These are phyloP conservation scores for Ascochyta rabiei DNA, from an alignment of 2,329 filamentous ascomycete species.

Conservation along the genomic window DNA sequence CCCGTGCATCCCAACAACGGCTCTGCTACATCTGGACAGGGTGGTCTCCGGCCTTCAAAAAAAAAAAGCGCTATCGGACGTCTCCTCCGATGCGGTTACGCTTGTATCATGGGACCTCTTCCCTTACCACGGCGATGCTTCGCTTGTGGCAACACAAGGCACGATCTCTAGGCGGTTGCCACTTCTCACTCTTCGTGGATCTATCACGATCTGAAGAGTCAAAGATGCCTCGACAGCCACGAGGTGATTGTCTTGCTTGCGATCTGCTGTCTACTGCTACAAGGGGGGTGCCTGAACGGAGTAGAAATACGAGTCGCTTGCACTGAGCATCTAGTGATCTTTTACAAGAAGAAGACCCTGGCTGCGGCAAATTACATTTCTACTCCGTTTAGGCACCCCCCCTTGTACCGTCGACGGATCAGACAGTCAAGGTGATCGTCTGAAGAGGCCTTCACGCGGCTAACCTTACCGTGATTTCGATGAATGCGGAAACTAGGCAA, in stretches of 20 bases:
- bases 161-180: neutral
- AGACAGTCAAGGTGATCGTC: too few species aligned
- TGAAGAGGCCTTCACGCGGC: too few species aligned
- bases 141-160: neutral
- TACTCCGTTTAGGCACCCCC: too few species aligned
- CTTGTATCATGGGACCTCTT: neutral
- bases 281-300: too few species aligned
- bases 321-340: too few species aligned
- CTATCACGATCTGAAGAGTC: neutral
- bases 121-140: neutral
- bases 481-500: too few species aligned
- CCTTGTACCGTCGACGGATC: too few species aligned
- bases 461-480: too few species aligned
- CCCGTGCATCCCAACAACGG: conserved; percentile 12
- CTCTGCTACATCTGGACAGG: conserved; percentile 4
- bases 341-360: too few species aligned
- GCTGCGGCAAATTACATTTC: too few species aligned
- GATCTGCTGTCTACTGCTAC: neutral
- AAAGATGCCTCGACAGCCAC: conserved; percentile 1
- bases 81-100: conserved; percentile 2
- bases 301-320: too few species aligned
- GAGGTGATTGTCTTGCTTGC: neutral
- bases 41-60: neutral
- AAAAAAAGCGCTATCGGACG: neutral
- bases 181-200: neutral